Evolutionary conservation across 495 filamentous ascomycete species (phyloP).

Genomic region (Friedmanniomyces simplex): DNA sequence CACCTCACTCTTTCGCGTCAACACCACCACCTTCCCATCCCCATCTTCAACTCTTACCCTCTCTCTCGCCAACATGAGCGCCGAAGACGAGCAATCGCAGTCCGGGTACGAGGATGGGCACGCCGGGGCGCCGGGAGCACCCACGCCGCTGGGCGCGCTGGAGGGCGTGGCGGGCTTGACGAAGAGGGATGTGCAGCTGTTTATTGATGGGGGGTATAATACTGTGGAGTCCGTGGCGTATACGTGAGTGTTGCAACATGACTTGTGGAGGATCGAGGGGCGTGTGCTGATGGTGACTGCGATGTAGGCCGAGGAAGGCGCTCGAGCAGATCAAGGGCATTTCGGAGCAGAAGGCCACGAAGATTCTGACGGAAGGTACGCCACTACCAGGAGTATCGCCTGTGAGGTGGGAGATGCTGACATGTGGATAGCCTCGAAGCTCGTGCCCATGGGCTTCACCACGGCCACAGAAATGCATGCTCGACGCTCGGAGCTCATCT

Average conservation of each 20-base stretch:
- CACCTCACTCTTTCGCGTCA: no score
- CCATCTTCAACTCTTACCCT: background rate
- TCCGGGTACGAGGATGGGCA: conserved; percentile 49
- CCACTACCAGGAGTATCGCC: background rate
- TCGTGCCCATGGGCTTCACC: conserved; percentile 97
- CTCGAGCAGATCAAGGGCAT: conserved; percentile 95
- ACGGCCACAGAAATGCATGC: conserved; percentile 99
- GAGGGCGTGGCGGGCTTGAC: conserved; percentile 82
- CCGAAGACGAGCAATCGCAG: conserved; percentile 49
- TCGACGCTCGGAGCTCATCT: conserved; percentile 89
- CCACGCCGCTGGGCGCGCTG: conserved; percentile 78
- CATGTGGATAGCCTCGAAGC: conserved; percentile 60
- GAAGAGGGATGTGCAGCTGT: conserved; percentile 85
- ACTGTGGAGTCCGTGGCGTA: conserved; percentile 94
- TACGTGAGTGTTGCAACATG: conserved; percentile 41
- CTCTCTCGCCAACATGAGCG: conserved; percentile 36
- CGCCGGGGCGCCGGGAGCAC: conserved; percentile 75
- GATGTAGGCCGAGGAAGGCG: conserved; percentile 58
- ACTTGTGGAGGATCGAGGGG: background rate
- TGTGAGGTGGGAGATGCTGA: background rate
- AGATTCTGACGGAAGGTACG: conserved; percentile 82
- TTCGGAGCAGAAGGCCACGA: conserved; percentile 88
- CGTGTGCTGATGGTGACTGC: conserved; percentile 3
- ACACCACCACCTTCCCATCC: no score
- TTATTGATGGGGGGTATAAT: conserved; percentile 85